These are phyloP conservation scores for Saturnispora hagleri DNA, from an alignment of 805 yeast species.

Conservation along the genomic window DNA sequence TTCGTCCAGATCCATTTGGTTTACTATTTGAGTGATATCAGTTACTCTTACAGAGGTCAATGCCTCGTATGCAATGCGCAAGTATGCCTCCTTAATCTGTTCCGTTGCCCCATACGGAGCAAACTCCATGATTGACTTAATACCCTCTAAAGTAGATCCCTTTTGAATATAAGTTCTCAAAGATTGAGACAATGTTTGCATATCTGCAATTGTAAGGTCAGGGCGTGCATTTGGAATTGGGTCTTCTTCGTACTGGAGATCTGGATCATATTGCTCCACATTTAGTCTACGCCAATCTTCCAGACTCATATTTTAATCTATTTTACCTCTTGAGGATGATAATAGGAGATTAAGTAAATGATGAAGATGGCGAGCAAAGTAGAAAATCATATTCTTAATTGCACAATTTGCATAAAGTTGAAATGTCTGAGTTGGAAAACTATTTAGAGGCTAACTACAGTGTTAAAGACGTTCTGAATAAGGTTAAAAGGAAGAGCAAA, in stretches of 20 bases:
- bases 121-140: slow-evolving; percentile 49
- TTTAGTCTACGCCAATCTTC: slow-evolving; percentile 93
- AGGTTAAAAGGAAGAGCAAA: not conserved
- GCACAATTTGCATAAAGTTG: not conserved
- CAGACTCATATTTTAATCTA: slow-evolving; percentile 25
- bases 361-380: not conserved
- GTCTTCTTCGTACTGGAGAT: slow-evolving; percentile 35
- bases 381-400: not conserved
- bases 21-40: slow-evolving; percentile 57
- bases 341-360: not conserved
- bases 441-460: slow-evolving; percentile 7
- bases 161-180: slow-evolving; percentile 55
- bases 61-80: slow-evolving; percentile 56
- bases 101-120: slow-evolving; percentile 82
- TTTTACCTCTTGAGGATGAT: not conserved
- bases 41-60: slow-evolving; percentile 57
- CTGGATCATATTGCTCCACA: slow-evolving; percentile 85
- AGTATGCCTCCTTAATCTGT: slow-evolving; percentile 41
- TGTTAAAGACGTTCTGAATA: not conserved
- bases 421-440: slow-evolving; percentile 1
- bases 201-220: slow-evolving; percentile 42
- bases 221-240: slow-evolving; percentile 29
- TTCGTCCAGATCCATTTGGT: slow-evolving; percentile 50
- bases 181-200: slow-evolving; percentile 45
- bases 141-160: slow-evolving; percentile 65